Evolutionary conservation across 2,329 filamentous ascomycete genomes (phyloP).

Genomic region (Alternaria arborescens): DNA sequence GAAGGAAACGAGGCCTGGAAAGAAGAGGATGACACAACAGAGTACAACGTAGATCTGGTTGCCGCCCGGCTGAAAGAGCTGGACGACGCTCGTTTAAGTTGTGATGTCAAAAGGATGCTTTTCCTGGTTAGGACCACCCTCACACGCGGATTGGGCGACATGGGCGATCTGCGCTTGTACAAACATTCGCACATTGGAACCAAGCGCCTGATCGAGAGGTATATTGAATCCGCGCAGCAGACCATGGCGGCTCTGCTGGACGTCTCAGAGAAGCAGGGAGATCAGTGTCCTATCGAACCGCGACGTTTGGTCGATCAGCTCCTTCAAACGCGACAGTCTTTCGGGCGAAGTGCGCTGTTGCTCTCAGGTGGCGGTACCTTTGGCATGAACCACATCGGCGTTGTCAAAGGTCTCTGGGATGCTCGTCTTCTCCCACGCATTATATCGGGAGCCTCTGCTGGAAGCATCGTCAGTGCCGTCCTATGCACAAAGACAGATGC

Average conservation of each 20-base stretch:
- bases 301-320: conserved; percentile 72
- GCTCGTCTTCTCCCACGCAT: conserved; percentile 80
- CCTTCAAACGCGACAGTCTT: conserved; percentile 77
- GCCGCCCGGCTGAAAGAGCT: conserved; percentile 74
- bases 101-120: conserved; percentile 79
- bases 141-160: conserved; percentile 82
- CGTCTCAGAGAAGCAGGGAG: conserved; percentile 60
- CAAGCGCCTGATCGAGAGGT: conserved; percentile 84
- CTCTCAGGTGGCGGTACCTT: conserved; percentile 88
- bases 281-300: conserved; percentile 64
- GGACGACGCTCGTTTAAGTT: conserved; percentile 74
- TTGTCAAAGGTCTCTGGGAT: conserved; percentile 82
- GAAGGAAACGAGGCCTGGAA: conserved; percentile 89
- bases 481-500: conserved; percentile 80
- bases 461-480: conserved; percentile 84
- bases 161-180: conserved; percentile 85
- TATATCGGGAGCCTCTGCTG: conserved; percentile 86
- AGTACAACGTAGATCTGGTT: conserved; percentile 77
- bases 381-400: conserved; percentile 91
- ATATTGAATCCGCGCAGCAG: conserved; percentile 79
- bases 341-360: conserved; percentile 83
- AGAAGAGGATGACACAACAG: conserved; percentile 67
- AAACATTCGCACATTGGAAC: conserved; percentile 85
- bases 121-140: conserved; percentile 81
- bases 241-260: conserved; percentile 78